Base-by-base conservation (phyloP, 352 stramenopile species). In the Globisporangium recalcitrans region DNA sequence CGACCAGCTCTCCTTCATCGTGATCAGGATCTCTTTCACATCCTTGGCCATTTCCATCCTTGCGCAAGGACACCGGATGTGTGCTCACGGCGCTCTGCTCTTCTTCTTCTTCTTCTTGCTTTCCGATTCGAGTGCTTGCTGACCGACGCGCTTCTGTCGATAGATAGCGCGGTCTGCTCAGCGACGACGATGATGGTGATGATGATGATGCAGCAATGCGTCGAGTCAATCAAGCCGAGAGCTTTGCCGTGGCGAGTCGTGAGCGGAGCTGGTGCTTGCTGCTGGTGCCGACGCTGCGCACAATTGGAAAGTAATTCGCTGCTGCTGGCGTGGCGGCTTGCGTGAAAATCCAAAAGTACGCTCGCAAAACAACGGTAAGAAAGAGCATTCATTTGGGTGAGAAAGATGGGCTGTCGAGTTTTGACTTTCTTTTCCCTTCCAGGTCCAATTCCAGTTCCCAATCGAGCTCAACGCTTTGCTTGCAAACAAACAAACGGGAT, bases 1-100 rank as follows among this genome's bases (percentile, higher is more conserved):
- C n/a, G 80, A 82, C 58, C 84, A 63, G 32, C 77, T 71, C 58
- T 92, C 82, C 58, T 88, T 87, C 77, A 92, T 87, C 27, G 81
- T 83, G 44, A 93, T 83, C 38, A 93, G 72, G 64, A 93, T 85
- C 61, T 93, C 84, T 21, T 77, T 73, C 19, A 93, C 84, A 62
- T 93, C 87, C 64, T 80, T 86, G 26, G 84, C 80, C 67, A 93
- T 90, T 64, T 93, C 84, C 84, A 93, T 93, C 8, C 64, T 68
- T 3, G 62, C 32, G 26, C 21, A 31, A 31, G 21, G 36, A 53
- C 24, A 53, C 47, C 47, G 10, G 29, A 19, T 7, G 42, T 16
- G 31, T 34, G 34, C 5, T n/a, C n/a, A n/a, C n/a, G n/a, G 52
- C 21, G 38, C 19, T 16, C 19, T 46, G 6, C 16, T 21, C 21